Evolutionary conservation across 305 asterid species (phyloP).

Genomic region (Fraxinus angustifolia): DNA sequence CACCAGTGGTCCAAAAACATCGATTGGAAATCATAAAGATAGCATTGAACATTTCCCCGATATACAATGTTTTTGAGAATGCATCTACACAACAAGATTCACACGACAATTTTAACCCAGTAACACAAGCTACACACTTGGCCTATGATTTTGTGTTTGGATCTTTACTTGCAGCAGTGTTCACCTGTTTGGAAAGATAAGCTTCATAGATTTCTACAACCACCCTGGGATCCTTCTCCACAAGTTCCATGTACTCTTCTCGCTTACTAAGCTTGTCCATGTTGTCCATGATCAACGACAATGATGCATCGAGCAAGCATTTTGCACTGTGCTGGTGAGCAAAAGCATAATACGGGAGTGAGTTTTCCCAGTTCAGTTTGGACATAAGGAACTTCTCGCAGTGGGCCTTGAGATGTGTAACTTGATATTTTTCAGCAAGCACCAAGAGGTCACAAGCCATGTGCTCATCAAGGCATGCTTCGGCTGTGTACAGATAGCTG

Average conservation of each 20-base stretch:
- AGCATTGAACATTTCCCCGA: neutral
- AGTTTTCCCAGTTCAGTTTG: slow-evolving; percentile 73
- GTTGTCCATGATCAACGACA: slow-evolving; percentile 69
- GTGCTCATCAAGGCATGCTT: slow-evolving; percentile 73
- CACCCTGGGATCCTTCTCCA: slow-evolving; percentile 85
- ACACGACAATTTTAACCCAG: neutral
- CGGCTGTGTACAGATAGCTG: slow-evolving; percentile 80
- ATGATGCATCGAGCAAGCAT: slow-evolving; percentile 65
- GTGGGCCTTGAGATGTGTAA: slow-evolving; percentile 76
- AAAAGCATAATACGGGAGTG: slow-evolving; percentile 76
- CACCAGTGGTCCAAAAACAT: neutral
- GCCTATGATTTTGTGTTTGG: slow-evolving; percentile 14
- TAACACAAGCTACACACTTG: neutral
- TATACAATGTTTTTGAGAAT: neutral
- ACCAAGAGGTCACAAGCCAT: slow-evolving; percentile 85
- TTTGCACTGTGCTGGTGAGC: slow-evolving; percentile 81
- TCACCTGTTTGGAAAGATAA: slow-evolving; percentile 75
- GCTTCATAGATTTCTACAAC: slow-evolving; percentile 83
- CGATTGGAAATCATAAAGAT: neutral
- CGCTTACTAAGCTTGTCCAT: slow-evolving; percentile 75
- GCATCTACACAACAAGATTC: neutral
- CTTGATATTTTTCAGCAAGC: slow-evolving; percentile 87
- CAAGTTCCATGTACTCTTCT: slow-evolving; percentile 76
- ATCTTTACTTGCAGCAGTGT: slow-evolving; percentile 70
- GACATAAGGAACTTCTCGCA: slow-evolving; percentile 83